Conservation (phyloP, 148 eudicot genomes). For the Amaranthus cruentus region DNA sequence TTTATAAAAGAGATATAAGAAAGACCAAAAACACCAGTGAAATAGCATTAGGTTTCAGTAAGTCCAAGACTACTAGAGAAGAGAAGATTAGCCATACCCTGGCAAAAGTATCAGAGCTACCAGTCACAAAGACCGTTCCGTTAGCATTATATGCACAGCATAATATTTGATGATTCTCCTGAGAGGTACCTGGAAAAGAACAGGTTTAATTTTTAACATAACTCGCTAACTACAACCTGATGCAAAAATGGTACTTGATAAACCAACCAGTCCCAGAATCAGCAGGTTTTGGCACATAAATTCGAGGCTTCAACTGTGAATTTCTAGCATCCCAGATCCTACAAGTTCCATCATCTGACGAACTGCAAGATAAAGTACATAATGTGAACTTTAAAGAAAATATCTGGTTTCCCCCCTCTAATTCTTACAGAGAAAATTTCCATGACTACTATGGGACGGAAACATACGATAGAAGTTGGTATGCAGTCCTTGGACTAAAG, state of each 20-base stretch:
- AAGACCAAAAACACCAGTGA: background rate
- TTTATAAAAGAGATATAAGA: background rate
- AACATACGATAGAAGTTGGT: constrained; percentile 90
- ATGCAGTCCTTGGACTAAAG: constrained; percentile 76
- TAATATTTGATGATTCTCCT: constrained; percentile 61
- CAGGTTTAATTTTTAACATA: background rate
- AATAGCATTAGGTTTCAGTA: background rate
- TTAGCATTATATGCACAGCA: constrained; percentile 91
- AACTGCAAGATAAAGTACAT: constrained; percentile 35
- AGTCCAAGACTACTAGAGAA: constrained; percentile 1
- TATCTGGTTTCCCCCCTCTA: background rate
- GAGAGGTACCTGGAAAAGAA: constrained; percentile 28
- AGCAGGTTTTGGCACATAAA: constrained; percentile 68
- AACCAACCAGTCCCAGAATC: constrained; percentile 49
- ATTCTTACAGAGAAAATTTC: background rate
- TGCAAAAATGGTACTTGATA: background rate
- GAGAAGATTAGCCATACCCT: constrained; percentile 52
- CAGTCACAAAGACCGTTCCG: constrained; percentile 95
- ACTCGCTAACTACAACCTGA: background rate
- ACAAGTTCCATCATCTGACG: constrained; percentile 97
- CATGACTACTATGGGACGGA: background rate
- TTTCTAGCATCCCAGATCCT: constrained; percentile 94
- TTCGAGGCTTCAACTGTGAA: constrained; percentile 62
- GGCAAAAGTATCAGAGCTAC: constrained; percentile 91
- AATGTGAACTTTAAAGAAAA: constrained; percentile 5